Evolutionary conservation across 1,284 basidiomycete genomes (phyloP).

Genomic region (Ustilago esculenta): DNA sequence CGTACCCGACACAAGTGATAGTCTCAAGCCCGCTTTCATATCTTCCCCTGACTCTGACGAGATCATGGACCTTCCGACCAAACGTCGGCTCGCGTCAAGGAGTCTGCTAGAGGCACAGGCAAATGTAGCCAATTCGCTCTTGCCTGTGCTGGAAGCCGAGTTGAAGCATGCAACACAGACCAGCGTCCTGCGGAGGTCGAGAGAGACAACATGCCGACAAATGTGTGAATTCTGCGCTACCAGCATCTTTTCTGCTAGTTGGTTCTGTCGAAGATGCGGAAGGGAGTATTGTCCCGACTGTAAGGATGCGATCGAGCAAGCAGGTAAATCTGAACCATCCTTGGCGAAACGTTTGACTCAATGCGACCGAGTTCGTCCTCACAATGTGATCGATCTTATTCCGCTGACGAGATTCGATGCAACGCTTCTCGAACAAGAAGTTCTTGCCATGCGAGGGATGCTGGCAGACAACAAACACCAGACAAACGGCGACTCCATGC

Average conservation of each 20-base stretch:
- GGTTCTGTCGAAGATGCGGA: slow-evolving; percentile 88
- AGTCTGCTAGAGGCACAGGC: slow-evolving; percentile 8
- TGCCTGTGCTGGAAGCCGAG: slow-evolving; percentile 29
- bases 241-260: slow-evolving; percentile 86
- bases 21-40: slow-evolving; percentile 10
- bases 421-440: slow-evolving; percentile 74
- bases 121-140: slow-evolving; percentile 26
- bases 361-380: slow-evolving; percentile 26
- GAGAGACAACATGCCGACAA: slow-evolving; percentile 45
- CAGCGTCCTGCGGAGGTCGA: slow-evolving; percentile 18
- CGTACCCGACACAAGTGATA: not conserved
- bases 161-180: slow-evolving; percentile 29
- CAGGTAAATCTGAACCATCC: slow-evolving; percentile 8
- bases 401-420: slow-evolving; percentile 78
- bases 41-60: slow-evolving; percentile 27
- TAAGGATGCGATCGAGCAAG: slow-evolving; percentile 73
- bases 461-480: slow-evolving; percentile 5
- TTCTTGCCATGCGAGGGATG: slow-evolving; percentile 72
- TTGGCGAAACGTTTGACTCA: slow-evolving; percentile 34
- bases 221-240: slow-evolving; percentile 83
- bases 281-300: slow-evolving; percentile 88
- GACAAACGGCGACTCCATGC: not conserved
- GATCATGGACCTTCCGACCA: slow-evolving; percentile 20
- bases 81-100: slow-evolving; percentile 12
- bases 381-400: slow-evolving; percentile 73